Evolutionary conservation across 2,329 filamentous ascomycete genomes (phyloP).

Genomic region (Calonectria ilicicola): DNA sequence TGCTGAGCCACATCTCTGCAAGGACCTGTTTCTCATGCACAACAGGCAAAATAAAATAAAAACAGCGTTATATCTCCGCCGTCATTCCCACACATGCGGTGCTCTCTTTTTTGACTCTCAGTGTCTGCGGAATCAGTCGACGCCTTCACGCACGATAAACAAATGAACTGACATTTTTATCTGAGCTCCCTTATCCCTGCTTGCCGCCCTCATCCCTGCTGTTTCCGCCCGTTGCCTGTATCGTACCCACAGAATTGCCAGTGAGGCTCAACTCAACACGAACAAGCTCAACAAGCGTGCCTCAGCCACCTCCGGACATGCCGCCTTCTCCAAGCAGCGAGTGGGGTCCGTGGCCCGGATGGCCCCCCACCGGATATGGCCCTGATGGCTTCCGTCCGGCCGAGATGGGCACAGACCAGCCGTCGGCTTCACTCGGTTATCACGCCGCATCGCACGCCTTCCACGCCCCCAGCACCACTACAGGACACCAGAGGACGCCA

Average conservation of each 20-base stretch:
- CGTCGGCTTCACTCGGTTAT: slow-evolving; percentile 44
- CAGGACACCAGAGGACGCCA: neutral
- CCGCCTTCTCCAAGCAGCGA: slow-evolving; percentile 19
- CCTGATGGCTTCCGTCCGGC: slow-evolving; percentile 40
- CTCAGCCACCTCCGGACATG: slow-evolving; percentile 30
- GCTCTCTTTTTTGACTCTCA: slow-evolving; percentile 4
- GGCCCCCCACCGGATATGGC: slow-evolving; percentile 27
- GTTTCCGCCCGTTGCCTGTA: neutral
- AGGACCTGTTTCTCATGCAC: neutral
- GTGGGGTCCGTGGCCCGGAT: slow-evolving; percentile 27
- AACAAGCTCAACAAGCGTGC: neutral
- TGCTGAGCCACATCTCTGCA: slow-evolving; percentile 27
- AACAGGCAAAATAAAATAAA: neutral
- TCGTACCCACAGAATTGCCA: neutral
- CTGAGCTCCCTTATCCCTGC: neutral
- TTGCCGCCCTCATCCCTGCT: neutral
- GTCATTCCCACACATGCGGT: neutral
- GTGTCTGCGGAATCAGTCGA: slow-evolving; percentile 1
- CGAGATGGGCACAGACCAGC: slow-evolving; percentile 43
- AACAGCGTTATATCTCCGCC: neutral
- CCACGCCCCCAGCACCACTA: neutral
- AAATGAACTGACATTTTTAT: slow-evolving; percentile 3
- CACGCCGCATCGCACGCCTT: slow-evolving; percentile 4
- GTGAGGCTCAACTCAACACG: neutral
- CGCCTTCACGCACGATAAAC: neutral